A percentile compares a stretch with the other conserved stretches of the same genome.
Conservation (phyloP, 2,329 filamentous ascomycete species). For the Cytospora leucostoma region DNA sequence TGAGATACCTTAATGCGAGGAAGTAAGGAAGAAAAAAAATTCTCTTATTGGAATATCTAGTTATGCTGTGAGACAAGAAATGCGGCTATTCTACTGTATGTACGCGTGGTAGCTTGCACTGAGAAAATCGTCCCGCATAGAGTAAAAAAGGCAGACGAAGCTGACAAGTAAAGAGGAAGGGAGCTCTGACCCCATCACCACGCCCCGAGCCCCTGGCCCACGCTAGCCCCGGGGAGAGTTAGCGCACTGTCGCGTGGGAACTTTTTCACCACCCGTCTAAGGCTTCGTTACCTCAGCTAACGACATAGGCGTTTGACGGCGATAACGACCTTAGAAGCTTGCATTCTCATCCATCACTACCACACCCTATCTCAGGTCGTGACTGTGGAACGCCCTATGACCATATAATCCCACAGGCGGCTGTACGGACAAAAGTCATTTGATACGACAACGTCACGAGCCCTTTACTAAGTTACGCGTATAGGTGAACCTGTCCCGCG, state of each 20-base stretch:
- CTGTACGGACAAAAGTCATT: slow-evolving; percentile 19
- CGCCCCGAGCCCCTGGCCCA: not conserved
- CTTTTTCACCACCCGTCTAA: slow-evolving; percentile 19
- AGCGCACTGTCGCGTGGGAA: slow-evolving; percentile 14
- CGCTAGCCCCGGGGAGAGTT: not conserved
- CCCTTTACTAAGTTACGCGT: slow-evolving; percentile 23
- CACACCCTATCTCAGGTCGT: slow-evolving; percentile 11
- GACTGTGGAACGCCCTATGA: slow-evolving; percentile 13
- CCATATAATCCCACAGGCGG: slow-evolving; percentile 4
- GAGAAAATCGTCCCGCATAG: not conserved
- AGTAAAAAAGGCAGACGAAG: not conserved
- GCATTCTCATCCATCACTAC: slow-evolving; percentile 9
- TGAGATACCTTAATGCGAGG: not conserved
- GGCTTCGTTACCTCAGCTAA: slow-evolving; percentile 1
- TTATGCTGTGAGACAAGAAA: not conserved
- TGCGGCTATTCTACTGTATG: not conserved
- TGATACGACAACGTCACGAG: slow-evolving; percentile 7
- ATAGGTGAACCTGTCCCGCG: slow-evolving; percentile 28
- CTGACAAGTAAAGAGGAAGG: not conserved
- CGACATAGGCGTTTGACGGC: slow-evolving; percentile 1
- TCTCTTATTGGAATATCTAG: no score
- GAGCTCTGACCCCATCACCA: slow-evolving; percentile 1
- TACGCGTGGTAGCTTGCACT: not conserved
- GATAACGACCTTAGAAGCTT: slow-evolving; percentile 4
- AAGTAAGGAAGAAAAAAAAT: not conserved